Percentiles rank a stretch among this genome's conserved stretches.
Evolutionary conservation across 257 asterid species (phyloP).

Genomic region (Striga asiatica): DNA sequence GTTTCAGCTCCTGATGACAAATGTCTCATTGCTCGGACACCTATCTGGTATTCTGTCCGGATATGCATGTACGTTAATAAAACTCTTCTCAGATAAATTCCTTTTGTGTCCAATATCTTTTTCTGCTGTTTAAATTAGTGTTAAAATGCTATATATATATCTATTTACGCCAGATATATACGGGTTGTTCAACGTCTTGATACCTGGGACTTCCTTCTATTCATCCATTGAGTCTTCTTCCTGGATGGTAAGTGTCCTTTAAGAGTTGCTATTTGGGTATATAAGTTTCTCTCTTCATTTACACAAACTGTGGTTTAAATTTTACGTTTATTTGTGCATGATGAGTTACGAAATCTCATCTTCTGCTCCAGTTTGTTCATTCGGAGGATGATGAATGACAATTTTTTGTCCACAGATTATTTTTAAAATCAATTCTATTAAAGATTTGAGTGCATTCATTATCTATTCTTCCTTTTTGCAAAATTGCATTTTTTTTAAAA

Average conservation of each 20-base stretch:
- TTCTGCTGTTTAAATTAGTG: conserved; percentile 1
- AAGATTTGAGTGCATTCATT: conserved; percentile 7
- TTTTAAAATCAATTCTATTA: not conserved
- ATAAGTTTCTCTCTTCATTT: not conserved
- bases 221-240: conserved; percentile 41
- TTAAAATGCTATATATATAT: conserved; percentile 5
- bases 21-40: conserved; percentile 79
- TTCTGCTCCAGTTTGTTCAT: conserved; percentile 1
- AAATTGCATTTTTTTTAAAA: conserved; percentile 4
- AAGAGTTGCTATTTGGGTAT: conserved; percentile 1
- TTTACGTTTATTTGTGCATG: not conserved
- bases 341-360: conserved; percentile 1
- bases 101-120: not conserved
- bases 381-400: not conserved
- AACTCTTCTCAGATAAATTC: conserved; percentile 4
- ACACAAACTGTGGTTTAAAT: not conserved
- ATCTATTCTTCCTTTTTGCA: not conserved
- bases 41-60: conserved; percentile 81
- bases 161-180: conserved; percentile 28
- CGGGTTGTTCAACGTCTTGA: conserved; percentile 36
- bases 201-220: conserved; percentile 49
- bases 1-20: conserved; percentile 83
- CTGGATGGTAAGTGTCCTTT: conserved; percentile 36
- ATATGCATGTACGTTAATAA: conserved; percentile 54
- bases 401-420: not conserved